Percentiles rank a stretch among this genome's conserved stretches.
Evolutionary conservation across 345 rosid genomes (phyloP).

Genomic region (Syzygium aqueum): DNA sequence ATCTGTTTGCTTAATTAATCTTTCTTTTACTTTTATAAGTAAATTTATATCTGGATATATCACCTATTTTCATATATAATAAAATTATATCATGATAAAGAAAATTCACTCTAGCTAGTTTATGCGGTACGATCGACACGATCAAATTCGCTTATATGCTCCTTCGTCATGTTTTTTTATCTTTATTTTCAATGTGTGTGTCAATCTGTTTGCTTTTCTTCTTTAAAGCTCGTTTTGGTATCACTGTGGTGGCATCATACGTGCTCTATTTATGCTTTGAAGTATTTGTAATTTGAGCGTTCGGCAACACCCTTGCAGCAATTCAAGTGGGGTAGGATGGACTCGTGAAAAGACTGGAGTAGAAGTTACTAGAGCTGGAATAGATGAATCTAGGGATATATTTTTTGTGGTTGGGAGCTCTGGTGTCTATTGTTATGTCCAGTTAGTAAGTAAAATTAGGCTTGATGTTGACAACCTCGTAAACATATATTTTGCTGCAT

Average conservation of each 20-base stretch:
- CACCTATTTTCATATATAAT: neutral
- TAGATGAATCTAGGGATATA: neutral
- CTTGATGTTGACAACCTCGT: neutral
- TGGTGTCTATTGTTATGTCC: neutral
- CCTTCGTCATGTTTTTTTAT: neutral
- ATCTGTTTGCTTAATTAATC: neutral
- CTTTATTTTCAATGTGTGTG: rapidly evolving
- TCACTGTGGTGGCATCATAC: neutral
- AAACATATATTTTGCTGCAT: neutral
- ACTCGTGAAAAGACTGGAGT: neutral
- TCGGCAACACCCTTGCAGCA: neutral
- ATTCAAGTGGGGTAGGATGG: neutral
- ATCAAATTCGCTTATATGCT: rapidly evolving
- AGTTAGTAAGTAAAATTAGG: neutral
- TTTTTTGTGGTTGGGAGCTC: neutral
- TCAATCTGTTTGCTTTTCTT: neutral
- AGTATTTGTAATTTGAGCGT: rapidly evolving
- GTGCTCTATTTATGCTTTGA: neutral
- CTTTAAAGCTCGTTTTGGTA: rapidly evolving
- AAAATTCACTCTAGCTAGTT: neutral
- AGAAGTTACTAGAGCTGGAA: neutral
- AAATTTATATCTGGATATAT: neutral
- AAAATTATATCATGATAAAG: neutral
- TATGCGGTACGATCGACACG: rapidly evolving
- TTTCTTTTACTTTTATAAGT: neutral